Conservation (phyloP, 176 grass and related monocot species). For the Musa troglodytarum region DNA sequence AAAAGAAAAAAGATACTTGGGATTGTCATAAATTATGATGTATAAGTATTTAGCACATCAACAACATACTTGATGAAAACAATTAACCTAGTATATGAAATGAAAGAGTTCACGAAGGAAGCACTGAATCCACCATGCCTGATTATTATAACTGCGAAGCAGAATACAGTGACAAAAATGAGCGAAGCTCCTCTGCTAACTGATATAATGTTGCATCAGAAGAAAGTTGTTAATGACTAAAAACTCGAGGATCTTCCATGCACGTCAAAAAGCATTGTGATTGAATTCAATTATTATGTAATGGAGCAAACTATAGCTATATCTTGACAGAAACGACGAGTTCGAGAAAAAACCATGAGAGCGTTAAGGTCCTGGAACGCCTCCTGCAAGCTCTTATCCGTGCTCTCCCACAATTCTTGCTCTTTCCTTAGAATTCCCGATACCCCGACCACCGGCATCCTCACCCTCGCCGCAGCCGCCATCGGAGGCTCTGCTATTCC, state of each 20-base stretch:
- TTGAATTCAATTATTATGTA: background rate
- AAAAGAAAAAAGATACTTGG: background rate
- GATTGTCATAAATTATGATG: background rate
- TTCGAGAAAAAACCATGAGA: conserved; percentile 52
- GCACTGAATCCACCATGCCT: background rate
- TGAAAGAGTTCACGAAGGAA: background rate
- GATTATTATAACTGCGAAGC: background rate
- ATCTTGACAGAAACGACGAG: background rate
- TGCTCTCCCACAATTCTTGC: conserved; percentile 89
- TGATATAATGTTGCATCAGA: background rate
- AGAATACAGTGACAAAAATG: background rate
- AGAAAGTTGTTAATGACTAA: background rate
- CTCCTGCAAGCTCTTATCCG: conserved; percentile 91
- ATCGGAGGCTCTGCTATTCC: conserved; percentile 29
- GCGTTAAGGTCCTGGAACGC: conserved; percentile 98
- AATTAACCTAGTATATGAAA: background rate
- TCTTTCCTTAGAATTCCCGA: conserved; percentile 91
- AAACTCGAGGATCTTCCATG: background rate
- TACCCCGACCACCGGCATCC: conserved; percentile 77
- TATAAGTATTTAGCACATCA: background rate
- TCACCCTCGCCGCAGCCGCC: background rate
- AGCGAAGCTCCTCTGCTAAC: background rate
- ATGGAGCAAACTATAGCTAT: background rate
- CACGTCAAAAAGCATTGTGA: background rate
- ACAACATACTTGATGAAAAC: background rate